phyloP scores from a whole-genome alignment of 345 rosid species.

The Citrus hindsii region DNA sequence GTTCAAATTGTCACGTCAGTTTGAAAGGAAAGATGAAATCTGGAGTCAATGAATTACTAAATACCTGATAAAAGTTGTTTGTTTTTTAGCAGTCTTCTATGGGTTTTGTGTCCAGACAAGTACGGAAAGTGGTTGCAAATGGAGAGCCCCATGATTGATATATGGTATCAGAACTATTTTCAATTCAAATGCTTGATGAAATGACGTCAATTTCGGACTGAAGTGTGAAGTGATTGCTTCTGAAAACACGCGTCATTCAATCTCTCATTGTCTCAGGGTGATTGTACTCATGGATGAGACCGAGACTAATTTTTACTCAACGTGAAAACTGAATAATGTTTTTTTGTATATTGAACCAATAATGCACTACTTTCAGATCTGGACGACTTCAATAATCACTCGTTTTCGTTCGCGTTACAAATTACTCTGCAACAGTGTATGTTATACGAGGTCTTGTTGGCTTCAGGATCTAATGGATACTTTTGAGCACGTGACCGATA shows the following conservation, averaged over 20 bases:
- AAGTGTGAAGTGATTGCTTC: not conserved
- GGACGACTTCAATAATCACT: not conserved
- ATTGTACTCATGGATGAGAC: not conserved
- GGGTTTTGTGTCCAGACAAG: not conserved
- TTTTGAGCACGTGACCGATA: too few species aligned
- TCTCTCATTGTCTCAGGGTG: not conserved
- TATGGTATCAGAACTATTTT: not conserved
- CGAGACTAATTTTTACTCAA: not conserved
- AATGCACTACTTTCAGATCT: not conserved
- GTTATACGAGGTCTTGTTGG: too few species aligned
- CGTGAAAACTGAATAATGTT: not conserved
- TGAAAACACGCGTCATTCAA: not conserved
- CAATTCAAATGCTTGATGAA: not conserved
- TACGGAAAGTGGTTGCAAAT: not conserved
- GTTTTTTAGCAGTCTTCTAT: not conserved
- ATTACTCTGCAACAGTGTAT: too few species aligned
- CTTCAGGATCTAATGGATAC: too few species aligned
- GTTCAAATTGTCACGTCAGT: not conserved
- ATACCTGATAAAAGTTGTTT: not conserved
- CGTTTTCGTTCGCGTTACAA: not conserved
- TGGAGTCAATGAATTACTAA: not conserved
- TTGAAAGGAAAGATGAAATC: not conserved
- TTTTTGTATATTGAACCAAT: not conserved
- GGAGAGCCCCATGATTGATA: slow-evolving; percentile 5
- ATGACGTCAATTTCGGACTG: not conserved